Conservation (phyloP, 1,284 basidiomycete species). For the Vanrija humicola region DNA sequence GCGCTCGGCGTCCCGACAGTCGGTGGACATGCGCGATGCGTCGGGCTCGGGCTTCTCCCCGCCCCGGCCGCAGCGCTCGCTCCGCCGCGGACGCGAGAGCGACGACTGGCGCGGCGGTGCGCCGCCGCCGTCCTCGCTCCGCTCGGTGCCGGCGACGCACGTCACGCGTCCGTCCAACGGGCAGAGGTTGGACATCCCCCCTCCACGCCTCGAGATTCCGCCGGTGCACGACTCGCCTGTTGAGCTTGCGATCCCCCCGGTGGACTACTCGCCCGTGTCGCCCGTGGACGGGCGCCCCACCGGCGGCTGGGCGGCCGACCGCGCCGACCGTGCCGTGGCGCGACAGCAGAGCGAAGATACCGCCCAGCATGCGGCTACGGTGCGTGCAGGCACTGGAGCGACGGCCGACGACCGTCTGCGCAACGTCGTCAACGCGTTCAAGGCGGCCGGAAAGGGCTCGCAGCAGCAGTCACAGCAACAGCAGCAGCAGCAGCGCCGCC, state of each 20-base stretch:
- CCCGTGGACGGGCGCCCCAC: constrained; percentile 13
- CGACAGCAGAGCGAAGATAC: constrained; percentile 26
- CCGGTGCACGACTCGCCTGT: too few relatives aligned
- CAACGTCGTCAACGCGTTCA: constrained; percentile 44
- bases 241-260: background rate
- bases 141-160: constrained; percentile 7
- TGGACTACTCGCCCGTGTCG: background rate
- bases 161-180: constrained; percentile 22
- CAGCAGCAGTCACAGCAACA: constrained; percentile 2
- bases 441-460: constrained; percentile 22
- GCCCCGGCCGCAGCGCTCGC: background rate
- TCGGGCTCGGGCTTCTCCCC: background rate
- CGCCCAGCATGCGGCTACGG: constrained; percentile 12
- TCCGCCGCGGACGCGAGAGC: constrained; percentile 5
- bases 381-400: background rate
- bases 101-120: background rate
- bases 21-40: constrained; percentile 6
- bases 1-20: constrained; percentile 23
- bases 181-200: background rate
- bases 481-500: constrained; percentile 8
- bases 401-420: constrained; percentile 23
- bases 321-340: constrained; percentile 32
- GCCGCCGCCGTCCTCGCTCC: background rate
- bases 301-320: constrained; percentile 36
- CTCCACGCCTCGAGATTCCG: background rate